Evolutionary conservation across 78 protist species (phyloP).

Genomic region (Isochrysis galbana): DNA sequence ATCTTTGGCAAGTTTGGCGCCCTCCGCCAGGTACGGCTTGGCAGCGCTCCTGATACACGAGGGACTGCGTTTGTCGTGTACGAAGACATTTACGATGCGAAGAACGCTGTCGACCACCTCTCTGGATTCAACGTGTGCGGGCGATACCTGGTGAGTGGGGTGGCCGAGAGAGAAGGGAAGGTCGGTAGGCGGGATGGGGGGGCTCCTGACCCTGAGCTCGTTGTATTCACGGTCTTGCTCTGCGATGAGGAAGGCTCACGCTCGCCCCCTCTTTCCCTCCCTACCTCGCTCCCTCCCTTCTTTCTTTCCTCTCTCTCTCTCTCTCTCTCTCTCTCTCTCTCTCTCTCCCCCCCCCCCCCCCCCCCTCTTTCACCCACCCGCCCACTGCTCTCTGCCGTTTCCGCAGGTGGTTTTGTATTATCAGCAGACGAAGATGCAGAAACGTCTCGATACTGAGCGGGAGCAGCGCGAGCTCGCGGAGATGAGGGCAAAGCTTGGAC

Average conservation of each 20-base stretch:
- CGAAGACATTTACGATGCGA: conserved; percentile 97
- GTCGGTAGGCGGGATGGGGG: too few relatives aligned
- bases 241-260: too few relatives aligned
- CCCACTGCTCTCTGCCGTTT: background rate
- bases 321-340: too few relatives aligned
- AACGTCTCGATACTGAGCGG: conserved; percentile 65
- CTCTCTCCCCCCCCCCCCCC: background rate
- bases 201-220: too few relatives aligned
- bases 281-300: too few relatives aligned
- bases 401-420: conserved; percentile 76
- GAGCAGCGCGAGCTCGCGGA: conserved; percentile 62
- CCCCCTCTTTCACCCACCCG: background rate
- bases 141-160: conserved; percentile 69
- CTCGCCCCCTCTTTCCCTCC: too few relatives aligned
- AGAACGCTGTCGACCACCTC: conserved; percentile 93
- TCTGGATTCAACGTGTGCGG: conserved; percentile 89
- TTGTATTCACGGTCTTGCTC: too few relatives aligned
- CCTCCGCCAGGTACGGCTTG: conserved; percentile 93
- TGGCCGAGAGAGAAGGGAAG: too few relatives aligned
- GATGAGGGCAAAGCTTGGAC: background rate
- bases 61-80: conserved; percentile 97
- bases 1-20: conserved; percentile 95
- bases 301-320: too few relatives aligned
- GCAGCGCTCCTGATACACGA: conserved; percentile 81
- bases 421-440: conserved; percentile 59